Conservation (phyloP, 2,329 filamentous ascomycete species). For the Ceratocystis colombiana region DNA sequence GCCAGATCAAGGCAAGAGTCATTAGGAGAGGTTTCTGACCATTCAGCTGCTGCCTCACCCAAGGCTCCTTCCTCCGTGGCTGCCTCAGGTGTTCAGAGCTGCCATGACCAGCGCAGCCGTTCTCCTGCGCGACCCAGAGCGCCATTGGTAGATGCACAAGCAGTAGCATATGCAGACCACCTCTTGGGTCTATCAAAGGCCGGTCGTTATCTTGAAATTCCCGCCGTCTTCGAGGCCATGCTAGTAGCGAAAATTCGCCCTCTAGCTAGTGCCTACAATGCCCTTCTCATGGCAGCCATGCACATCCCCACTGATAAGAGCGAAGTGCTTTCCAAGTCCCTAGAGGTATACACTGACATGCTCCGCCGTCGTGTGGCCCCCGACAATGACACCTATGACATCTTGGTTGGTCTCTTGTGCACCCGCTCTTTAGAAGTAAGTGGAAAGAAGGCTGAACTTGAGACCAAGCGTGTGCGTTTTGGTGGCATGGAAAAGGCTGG, state of each 20-base stretch:
- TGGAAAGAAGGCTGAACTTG: conserved; percentile 59
- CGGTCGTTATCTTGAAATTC: conserved; percentile 75
- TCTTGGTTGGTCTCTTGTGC: conserved; percentile 72
- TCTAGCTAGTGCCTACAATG: conserved; percentile 81
- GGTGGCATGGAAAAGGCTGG: conserved; percentile 75
- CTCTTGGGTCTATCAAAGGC: conserved; percentile 62
- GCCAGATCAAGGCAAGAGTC: conserved; percentile 39
- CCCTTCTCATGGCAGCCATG: conserved; percentile 74
- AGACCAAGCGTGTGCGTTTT: conserved; percentile 73
- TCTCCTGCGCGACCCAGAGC: conserved; percentile 46
- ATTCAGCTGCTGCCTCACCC: conserved; percentile 34
- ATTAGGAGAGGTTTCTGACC: conserved; percentile 36
- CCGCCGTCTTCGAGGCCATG: conserved; percentile 82
- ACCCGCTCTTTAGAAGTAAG: conserved; percentile 70
- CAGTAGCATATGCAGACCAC: conserved; percentile 64
- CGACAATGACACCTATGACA: conserved; percentile 77
- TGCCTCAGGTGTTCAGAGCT: conserved; percentile 37
- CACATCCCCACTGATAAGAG: conserved; percentile 67
- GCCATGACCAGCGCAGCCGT: conserved; percentile 35
- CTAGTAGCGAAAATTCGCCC: conserved; percentile 72
- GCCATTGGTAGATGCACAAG: conserved; percentile 53
- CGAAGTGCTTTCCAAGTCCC: conserved; percentile 77
- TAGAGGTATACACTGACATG: conserved; percentile 97
- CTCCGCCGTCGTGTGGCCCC: conserved; percentile 71
- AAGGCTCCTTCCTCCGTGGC: conserved; percentile 33